Evolutionary conservation across 495 filamentous ascomycete genomes (phyloP).

Genomic region (Aspergillus heteromorphus): DNA sequence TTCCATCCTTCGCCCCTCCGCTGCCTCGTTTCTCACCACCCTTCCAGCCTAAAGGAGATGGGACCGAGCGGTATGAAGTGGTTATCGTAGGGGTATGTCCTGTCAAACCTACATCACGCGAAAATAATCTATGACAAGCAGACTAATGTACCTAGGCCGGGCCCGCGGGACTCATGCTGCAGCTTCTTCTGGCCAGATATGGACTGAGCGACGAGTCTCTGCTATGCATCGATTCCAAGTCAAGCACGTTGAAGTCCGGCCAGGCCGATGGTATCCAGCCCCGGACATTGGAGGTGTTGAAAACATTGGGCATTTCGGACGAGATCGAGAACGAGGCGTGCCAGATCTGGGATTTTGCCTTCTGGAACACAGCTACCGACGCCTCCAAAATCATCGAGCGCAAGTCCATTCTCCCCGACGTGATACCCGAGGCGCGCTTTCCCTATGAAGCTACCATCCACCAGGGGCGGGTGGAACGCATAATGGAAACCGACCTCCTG

Average conservation of each 20-base stretch:
- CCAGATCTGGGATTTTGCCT: conserved; percentile 34
- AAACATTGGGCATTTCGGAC: conserved; percentile 29
- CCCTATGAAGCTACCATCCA: conserved; percentile 53
- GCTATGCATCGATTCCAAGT: conserved; percentile 42
- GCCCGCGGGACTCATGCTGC: conserved; percentile 44
- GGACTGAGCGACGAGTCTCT: conserved; percentile 37
- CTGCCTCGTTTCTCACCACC: conserved; percentile 19
- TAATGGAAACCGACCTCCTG: conserved; percentile 50
- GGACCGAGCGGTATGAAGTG: conserved; percentile 1
- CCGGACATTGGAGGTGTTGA: conserved; percentile 61
- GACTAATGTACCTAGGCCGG: conserved; percentile 22
- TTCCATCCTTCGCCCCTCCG: conserved; percentile 17
- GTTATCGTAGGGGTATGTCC: conserved; percentile 5
- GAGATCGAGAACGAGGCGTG: conserved; percentile 29
- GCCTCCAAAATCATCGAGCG: conserved; percentile 45
- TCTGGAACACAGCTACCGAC: conserved; percentile 43
- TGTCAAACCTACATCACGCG: neutral
- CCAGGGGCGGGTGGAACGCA: conserved; percentile 56
- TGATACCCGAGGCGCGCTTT: conserved; percentile 38
- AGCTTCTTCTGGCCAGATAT: conserved; percentile 41
- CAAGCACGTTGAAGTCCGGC: conserved; percentile 38
- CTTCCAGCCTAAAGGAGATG: conserved; percentile 4
- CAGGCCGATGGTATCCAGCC: conserved; percentile 61
- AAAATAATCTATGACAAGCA: neutral
- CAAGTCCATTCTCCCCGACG: conserved; percentile 41